Base-by-base conservation (phyloP, 208 protist genomes). In the Crithidia bombi region DNA sequence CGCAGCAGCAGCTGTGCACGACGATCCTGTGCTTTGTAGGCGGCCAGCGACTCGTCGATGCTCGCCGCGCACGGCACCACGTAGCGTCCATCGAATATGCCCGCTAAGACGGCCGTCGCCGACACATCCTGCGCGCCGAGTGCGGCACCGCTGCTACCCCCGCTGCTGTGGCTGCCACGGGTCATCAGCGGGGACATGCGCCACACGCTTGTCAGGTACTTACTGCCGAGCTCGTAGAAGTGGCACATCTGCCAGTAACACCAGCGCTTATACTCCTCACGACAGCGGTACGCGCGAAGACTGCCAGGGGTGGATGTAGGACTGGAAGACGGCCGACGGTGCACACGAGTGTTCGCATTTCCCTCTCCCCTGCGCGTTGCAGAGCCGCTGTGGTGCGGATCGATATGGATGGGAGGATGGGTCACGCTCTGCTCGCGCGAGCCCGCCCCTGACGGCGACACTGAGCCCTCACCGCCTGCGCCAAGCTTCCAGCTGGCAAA, bases 161-260 rank as follows among this genome's bases (percentile, higher is more conserved):
- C 49, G 36, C 44, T 39, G 33, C 21, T 41, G 23, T 35, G 59
- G 5, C 7, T 21, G 44, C 59, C 25, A 10, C 59, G 59, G 38
- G 17, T 28, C 33, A 49, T 9, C 15, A 25, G 11, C 19, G 61
- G 50, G 26, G 56, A 23, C 41, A 63, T 71, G 35, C 58, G 55
- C 75, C 81, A 86, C 32, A 82, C 81, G n/a, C 58, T 73, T 6
- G 44, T 63, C 30, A 86, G 51, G 56, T 82, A 86, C n/a, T 14
- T 9, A 4, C 59, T 71, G 35, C 74, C 74, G n/a, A 69, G 52
- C 32, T 82, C 81, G 49, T 69, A 80, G 44, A 86, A 79, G 50
- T 75, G 67, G 39, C 57, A 49, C 66, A 86, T 54, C 61, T 86
- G 70, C 81, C 76, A 82, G 19, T 52, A 65, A 41, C 75, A 81